These are phyloP conservation scores for Craspedostauros australis DNA, from an alignment of 108 stramenopile species.

Conservation along the genomic window DNA sequence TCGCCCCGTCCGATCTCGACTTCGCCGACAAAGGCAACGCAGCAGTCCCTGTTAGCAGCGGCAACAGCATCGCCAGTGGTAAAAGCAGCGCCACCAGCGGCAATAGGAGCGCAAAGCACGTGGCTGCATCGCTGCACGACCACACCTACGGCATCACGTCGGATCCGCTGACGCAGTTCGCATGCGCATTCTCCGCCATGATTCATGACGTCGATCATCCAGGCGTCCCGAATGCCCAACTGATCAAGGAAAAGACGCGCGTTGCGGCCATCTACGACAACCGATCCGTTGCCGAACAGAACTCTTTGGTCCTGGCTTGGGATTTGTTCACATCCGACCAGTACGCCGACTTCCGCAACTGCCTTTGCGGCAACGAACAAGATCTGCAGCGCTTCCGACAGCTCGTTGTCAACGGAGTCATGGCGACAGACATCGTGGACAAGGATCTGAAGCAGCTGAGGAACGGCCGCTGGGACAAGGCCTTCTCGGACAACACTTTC, in stretches of 20 bases:
- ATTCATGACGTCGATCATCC: slow-evolving; percentile 33
- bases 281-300: not conserved
- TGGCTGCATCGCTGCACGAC: not conserved
- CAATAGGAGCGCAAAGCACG: not conserved
- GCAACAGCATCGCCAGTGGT: too few species aligned
- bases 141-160: slow-evolving; percentile 7
- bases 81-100: too few species aligned
- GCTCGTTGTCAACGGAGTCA: slow-evolving; percentile 3
- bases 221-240: too few species aligned
- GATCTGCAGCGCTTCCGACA: slow-evolving; percentile 8
- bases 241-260: too few species aligned
- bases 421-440: slow-evolving; percentile 11
- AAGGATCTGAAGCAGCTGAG: not conserved
- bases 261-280: not conserved
- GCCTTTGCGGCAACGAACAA: not conserved
- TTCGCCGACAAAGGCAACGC: too few species aligned
- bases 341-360: not conserved
- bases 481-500: not conserved
- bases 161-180: slow-evolving; percentile 3
- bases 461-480: slow-evolving; percentile 5
- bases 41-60: too few species aligned
- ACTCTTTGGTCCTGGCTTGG: slow-evolving; percentile 1
- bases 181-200: slow-evolving; percentile 9
- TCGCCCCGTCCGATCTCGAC: slow-evolving; percentile 6
- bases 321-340: not conserved